Base-by-base conservation (phyloP, 306 rosid species). In the Rosa chinensis region DNA sequence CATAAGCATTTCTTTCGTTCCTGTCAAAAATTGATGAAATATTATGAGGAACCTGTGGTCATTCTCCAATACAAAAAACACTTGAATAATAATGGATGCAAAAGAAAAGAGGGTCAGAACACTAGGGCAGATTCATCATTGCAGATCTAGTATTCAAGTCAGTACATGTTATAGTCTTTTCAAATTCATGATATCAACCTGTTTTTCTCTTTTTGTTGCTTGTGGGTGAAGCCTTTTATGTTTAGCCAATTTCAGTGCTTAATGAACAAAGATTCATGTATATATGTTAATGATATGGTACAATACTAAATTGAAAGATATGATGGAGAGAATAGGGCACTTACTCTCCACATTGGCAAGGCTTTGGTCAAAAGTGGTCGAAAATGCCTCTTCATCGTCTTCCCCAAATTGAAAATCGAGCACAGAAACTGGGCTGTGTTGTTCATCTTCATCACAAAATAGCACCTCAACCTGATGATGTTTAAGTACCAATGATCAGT, bases 361-460 rank as follows among this genome's bases (percentile, higher is more conserved):
- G 81, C 82, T 85, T 84, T 89, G 86, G 44, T 83, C 84, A 64
- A 88, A 88, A 58, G 59, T 39, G 53, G 10, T 61, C 49, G 87
- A 81, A 74, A 81, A 81, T 44, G 77, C 28, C n/a, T 71, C 71
- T 53, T 82, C 85, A 66, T 81, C 86, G 58, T 82, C 78, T 73
- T 87, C 90, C 42, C 85, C 87, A 79, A 82, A 81, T 6, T 83
- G 84, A 83, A 69, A 84, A 78, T 74, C 64, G 10, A 92, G 88
- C 78, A 92, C 93, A 18, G 94, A 92, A 69, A 92, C 85, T 53
- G 97, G 94, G 74, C 93, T 92, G 21, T 85, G 77, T 50, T 86
- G 87, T 45, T 88, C 94, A 67, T 84, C 80, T 58, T 89, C 92
- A 43, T 87, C 82, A n/a, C 79, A 68, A 58, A 56, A 42, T 16